Percentiles rank a stretch among this genome's conserved stretches.
These are phyloP conservation scores for Eutrema yunnanense DNA, from an alignment of 345 rosid genomes.

Conservation along the genomic window DNA sequence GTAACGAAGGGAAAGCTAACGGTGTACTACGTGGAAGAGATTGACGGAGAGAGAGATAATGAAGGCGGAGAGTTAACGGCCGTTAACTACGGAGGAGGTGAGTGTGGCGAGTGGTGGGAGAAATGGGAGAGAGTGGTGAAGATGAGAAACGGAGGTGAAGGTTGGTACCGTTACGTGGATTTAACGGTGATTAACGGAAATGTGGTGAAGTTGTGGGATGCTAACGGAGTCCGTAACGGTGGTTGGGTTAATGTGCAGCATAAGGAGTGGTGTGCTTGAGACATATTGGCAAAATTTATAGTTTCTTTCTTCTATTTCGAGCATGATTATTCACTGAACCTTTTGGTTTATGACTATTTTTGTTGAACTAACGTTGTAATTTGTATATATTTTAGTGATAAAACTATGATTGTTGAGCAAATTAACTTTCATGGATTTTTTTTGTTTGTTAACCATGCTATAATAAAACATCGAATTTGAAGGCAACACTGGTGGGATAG, in stretches of 20 bases:
- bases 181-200: constrained; percentile 45
- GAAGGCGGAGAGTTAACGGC: constrained; percentile 16
- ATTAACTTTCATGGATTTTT: neutral
- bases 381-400: constrained; percentile 9
- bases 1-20: constrained; percentile 27
- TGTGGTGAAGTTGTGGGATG: constrained; percentile 75
- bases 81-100: constrained; percentile 4
- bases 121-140: constrained; percentile 33
- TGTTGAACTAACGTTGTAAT: neutral
- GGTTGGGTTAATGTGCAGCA: neutral
- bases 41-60: neutral
- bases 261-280: constrained; percentile 1
- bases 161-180: constrained; percentile 62
- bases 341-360: neutral
- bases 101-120: constrained; percentile 22
- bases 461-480: neutral
- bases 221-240: constrained; percentile 17
- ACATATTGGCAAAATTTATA: neutral
- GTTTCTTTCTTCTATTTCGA: neutral
- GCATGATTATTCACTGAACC: neutral
- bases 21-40: constrained; percentile 13
- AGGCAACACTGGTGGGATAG: neutral
- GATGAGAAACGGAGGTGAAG: constrained; percentile 40
- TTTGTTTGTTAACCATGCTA: neutral
- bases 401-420: neutral